Base-by-base conservation (phyloP, 225 moss, liverwort and hornwort genomes). In the Antitrichia curtipendula region DNA sequence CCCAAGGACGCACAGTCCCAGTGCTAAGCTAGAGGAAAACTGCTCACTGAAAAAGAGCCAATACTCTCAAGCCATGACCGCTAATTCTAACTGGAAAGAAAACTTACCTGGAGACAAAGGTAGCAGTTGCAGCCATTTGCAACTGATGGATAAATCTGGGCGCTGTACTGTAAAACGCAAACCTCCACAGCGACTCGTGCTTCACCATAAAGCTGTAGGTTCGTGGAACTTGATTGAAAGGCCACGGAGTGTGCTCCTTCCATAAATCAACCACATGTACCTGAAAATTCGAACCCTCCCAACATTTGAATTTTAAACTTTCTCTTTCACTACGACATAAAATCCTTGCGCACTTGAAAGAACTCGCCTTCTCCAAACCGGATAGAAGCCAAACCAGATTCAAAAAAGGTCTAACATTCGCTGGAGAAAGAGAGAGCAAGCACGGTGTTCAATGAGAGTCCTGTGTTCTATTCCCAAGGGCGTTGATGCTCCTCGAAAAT, bases 221-320 rank as follows among this genome's bases (percentile, higher is more conserved):
- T 84, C 96, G 95, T 7, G 97, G 98, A 74, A 95, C 94, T 92
- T 99, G 98, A 89, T 97, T 99, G 89, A 97, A 99, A 76, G 98
- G 98, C 98, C 98, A 99, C 32, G 97, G 97, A 38, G 97, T 97
- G 87, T 99, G 93, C 78, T 99, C 98, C 89, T 97, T 90, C 98
- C 98, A 99, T 38, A 99, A 86, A 89, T 99, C 98, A 82, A 95
- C 89, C 32, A 99, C 93, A 43, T 88, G 92, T 20, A 99, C 95
- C 95, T 98, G 93, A 68, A 80, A 61, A 58, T 80, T 49, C 38
- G 60, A 49, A 59, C 8, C 38, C n/a, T 57, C 70, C 3, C 22
- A 86, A 86, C 38, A 27, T 59, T 56, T 57, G 20, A 79, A 69
- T 69, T 15, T n/a, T 13, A 40, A 66, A 27, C 34, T 54, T 23